Base-by-base conservation (phyloP, 768 basidiomycete species). In the Candolleomyces efflorescens region DNA sequence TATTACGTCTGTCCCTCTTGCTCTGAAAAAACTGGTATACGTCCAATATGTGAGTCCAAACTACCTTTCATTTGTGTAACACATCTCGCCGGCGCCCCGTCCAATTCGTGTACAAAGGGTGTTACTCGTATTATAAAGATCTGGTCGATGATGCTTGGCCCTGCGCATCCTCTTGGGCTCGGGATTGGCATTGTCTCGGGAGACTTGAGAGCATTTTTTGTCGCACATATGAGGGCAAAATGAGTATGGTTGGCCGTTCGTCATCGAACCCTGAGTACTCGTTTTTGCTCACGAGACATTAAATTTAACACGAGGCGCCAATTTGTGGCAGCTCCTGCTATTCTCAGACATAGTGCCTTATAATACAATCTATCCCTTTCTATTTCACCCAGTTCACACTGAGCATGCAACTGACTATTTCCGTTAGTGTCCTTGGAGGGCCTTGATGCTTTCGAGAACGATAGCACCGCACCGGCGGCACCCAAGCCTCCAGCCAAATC, bases 21-120 rank as follows among this genome's bases (percentile, higher is more conserved):
- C 76, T 75, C 82, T 58, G 70, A 79, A 63, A 78, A 75, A 58
- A 87, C 89, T 60, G 84, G 86, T 60, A 80, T 78, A 62, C 78
- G 75, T 71, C 84, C 83, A 73, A 81, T 85, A 72, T 84, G 90
- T 92, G 88, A 92, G 90, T 92, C 76, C 72, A 53, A 32, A 20
- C 36, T 23, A 27, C 27, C 49, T 44, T 36, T n/a, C 32, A 49
- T 57, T 45, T 47, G 24, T 18, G 50, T 58, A 58, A 32, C 27
- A 41, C 37, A 57, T 20, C 23, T 44, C 45, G 32, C 44, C 32
- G 43, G 50, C 24, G 17, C 27, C 44, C 26, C 27, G 43, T 53
- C 32, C 37, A 53, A 18, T 43, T 58, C 51, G 22, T 58, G 57
- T 58, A 58, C 47, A 53, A 43, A 53, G 57, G 57, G 51, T 44